Conservation (phyloP, 164 flowering plant genomes). For the Chimonanthus salicifolius region DNA sequence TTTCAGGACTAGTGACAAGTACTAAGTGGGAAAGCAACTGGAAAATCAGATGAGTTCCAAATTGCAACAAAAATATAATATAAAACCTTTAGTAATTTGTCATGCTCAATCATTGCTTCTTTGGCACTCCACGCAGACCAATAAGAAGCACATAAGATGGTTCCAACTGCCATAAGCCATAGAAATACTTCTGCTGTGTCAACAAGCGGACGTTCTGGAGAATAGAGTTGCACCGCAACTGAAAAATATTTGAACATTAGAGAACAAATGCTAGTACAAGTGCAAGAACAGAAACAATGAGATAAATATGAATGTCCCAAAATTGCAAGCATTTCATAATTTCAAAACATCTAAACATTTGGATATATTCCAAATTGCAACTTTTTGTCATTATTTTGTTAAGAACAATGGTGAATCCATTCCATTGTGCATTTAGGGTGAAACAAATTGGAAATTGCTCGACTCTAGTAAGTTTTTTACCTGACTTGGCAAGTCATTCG, state of each 20-base stretch:
- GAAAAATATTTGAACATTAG: conserved; percentile 8
- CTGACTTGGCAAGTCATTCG: too few relatives aligned
- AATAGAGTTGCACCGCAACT: conserved; percentile 92
- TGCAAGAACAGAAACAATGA: not conserved
- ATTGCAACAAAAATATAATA: too few relatives aligned
- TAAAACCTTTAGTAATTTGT: conserved; percentile 76
- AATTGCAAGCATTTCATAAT: not conserved
- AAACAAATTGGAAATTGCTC: too few relatives aligned
- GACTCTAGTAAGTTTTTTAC: too few relatives aligned
- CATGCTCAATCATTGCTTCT: conserved; percentile 91
- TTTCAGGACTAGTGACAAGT: not conserved
- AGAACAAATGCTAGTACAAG: not conserved
- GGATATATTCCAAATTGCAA: too few relatives aligned
- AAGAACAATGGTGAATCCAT: too few relatives aligned
- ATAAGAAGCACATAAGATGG: conserved; percentile 86
- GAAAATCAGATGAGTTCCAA: not conserved
- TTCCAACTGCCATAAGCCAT: conserved; percentile 99
- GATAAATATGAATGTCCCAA: not conserved
- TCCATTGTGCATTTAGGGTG: too few relatives aligned
- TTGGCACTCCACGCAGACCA: conserved; percentile 98
- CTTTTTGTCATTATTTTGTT: too few relatives aligned
- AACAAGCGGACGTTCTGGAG: conserved; percentile 78
- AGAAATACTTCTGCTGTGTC: conserved; percentile 98
- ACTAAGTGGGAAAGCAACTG: not conserved
- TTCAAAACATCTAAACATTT: too few relatives aligned